Evolutionary conservation across 164 flowering plant species (phyloP).

Genomic region (Macadamia integrifolia): DNA sequence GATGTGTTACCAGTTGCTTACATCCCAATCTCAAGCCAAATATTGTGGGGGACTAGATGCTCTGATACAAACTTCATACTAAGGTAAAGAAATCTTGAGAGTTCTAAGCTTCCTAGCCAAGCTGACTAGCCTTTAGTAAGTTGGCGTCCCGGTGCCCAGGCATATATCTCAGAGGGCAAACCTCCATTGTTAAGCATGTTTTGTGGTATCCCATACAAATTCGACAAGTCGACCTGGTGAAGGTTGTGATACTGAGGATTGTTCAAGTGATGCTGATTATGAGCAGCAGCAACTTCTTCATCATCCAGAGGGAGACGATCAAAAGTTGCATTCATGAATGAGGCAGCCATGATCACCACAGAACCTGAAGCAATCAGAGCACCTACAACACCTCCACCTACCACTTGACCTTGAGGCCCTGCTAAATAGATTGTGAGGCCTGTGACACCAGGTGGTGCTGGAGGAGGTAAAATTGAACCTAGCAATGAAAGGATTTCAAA

Average conservation of each 20-base stretch:
- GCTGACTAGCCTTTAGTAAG: constrained; percentile 14
- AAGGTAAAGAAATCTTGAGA: neutral
- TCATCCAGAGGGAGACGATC: constrained; percentile 75
- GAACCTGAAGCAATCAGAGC: constrained; percentile 85
- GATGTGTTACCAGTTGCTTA: no score
- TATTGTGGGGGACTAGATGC: no score
- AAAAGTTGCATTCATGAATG: constrained; percentile 77
- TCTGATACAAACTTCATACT: no score
- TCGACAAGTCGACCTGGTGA: constrained; percentile 33
- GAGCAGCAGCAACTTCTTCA: constrained; percentile 31
- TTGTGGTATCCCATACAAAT: constrained; percentile 49
- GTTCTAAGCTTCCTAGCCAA: neutral
- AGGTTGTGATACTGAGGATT: constrained; percentile 23
- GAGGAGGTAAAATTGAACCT: constrained; percentile 79
- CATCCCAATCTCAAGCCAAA: no score
- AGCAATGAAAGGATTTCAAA: constrained; percentile 80
- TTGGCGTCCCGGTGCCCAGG: constrained; percentile 41
- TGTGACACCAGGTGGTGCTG: constrained; percentile 69
- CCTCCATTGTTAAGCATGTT: constrained; percentile 50
- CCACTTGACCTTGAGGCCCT: constrained; percentile 82
- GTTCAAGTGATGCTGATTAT: constrained; percentile 43
- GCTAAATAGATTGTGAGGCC: constrained; percentile 73
- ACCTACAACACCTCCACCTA: constrained; percentile 70
- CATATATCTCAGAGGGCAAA: constrained; percentile 36
- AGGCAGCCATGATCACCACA: constrained; percentile 84